Conservation (phyloP, 441 rosid species). For the Hypseocharis bilobata region DNA sequence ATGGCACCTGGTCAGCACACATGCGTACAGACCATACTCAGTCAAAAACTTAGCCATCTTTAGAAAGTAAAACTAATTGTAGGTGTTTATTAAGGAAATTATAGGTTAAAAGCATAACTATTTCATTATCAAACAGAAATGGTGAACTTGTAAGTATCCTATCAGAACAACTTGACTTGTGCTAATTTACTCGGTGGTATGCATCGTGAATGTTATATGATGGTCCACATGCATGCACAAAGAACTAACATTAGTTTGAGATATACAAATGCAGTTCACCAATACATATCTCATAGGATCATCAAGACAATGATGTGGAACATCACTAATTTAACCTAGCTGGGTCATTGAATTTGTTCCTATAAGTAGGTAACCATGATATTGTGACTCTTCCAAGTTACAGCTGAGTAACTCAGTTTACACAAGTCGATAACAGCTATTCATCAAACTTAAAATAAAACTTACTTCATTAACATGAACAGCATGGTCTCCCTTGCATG, state of each 20-base stretch:
- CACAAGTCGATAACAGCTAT: constrained; percentile 1
- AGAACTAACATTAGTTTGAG: background rate
- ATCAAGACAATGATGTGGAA: background rate
- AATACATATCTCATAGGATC: background rate
- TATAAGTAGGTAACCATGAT: background rate
- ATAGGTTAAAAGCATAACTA: constrained; percentile 2
- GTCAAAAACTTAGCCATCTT: background rate
- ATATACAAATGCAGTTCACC: background rate
- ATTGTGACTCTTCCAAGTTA: background rate
- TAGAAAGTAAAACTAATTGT: constrained; percentile 1
- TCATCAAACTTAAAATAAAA: constrained; percentile 2
- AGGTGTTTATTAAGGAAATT: background rate
- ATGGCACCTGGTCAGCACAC: constrained; percentile 50
- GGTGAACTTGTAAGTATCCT: background rate
- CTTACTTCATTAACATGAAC: constrained; percentile 78
- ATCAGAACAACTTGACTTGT: background rate
- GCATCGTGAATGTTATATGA: background rate
- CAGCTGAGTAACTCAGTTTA: background rate
- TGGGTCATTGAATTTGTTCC: background rate
- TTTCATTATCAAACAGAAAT: background rate
- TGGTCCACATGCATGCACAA: background rate
- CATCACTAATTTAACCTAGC: background rate
- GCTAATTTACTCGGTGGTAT: background rate
- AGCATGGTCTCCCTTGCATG: constrained; percentile 74
- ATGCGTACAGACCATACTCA: constrained; percentile 13